Conservation (phyloP, 2,329 filamentous ascomycete species). For the Fusarium nygamai region DNA sequence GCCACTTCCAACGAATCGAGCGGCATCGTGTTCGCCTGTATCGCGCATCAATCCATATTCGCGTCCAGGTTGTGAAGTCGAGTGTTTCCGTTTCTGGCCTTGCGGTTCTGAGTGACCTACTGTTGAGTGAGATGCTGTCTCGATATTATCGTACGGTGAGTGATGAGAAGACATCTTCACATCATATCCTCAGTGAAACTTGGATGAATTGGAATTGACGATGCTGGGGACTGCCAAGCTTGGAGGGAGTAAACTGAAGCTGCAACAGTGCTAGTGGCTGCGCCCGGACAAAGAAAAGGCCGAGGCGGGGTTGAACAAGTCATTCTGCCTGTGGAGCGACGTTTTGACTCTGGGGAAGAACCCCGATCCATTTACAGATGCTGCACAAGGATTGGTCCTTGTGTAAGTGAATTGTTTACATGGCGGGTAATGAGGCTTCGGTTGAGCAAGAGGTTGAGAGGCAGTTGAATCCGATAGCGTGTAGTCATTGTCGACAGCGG, state of each 20-base stretch:
- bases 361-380: background rate
- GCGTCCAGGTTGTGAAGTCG: constrained; percentile 42
- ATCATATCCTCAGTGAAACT: background rate
- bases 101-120: constrained; percentile 34
- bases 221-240: background rate
- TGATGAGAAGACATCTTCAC: constrained; percentile 42
- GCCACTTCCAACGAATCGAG: constrained; percentile 66
- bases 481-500: constrained; percentile 46
- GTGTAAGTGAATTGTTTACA: constrained; percentile 8
- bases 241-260: background rate
- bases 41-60: constrained; percentile 60
- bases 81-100: constrained; percentile 45
- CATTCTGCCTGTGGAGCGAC: background rate
- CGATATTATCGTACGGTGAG: constrained; percentile 44
- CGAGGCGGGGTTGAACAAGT: constrained; percentile 38
- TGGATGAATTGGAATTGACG: background rate
- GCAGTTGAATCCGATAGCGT: constrained; percentile 46
- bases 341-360: background rate
- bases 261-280: constrained; percentile 10
- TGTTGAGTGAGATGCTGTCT: constrained; percentile 40
- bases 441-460: constrained; percentile 19
- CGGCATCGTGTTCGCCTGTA: constrained; percentile 55
- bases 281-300: constrained; percentile 43
- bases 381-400: background rate
- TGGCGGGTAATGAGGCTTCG: constrained; percentile 22